Percentiles rank a stretch among this genome's conserved stretches.
These are phyloP conservation scores for Nakazawaea peltata DNA, from an alignment of 805 yeast genomes.

Conservation along the genomic window DNA sequence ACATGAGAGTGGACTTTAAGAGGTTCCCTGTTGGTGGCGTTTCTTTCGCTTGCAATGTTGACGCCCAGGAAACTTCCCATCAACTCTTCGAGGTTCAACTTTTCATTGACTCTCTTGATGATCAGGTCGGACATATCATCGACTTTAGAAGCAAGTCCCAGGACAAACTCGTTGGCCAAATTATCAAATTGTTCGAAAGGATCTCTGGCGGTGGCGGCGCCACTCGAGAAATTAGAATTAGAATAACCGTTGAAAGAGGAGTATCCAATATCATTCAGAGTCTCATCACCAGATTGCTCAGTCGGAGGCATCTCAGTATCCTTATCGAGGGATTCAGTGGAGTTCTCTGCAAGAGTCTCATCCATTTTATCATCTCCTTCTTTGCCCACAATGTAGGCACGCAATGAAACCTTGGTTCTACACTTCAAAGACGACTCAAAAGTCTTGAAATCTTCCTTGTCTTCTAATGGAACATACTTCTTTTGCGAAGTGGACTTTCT, in stretches of 20 bases:
- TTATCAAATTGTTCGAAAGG: constrained; percentile 6
- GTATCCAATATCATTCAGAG: no score
- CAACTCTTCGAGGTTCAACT: no score
- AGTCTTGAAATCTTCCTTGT: constrained; percentile 30
- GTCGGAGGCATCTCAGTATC: no score
- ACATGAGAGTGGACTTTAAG: constrained; percentile 17
- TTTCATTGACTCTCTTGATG: constrained; percentile 4
- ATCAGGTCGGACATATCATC: constrained; percentile 4
- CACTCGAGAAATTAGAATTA: no score
- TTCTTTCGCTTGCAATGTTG: no score
- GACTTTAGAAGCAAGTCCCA: constrained; percentile 3
- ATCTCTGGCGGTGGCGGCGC: no score
- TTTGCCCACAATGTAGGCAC: constrained; percentile 9
- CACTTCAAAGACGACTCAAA: constrained; percentile 40
- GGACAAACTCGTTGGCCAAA: constrained; percentile 1
- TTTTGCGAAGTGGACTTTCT: constrained; percentile 42
- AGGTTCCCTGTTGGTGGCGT: no score
- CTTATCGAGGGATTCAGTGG: neutral
- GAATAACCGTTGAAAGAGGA: no score
- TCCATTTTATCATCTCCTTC: neutral
- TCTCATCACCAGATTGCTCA: no score
- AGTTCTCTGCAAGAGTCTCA: neutral
- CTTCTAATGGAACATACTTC: constrained; percentile 29
- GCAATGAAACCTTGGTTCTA: constrained; percentile 33
- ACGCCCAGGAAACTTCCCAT: no score